phyloP scores from a whole-genome alignment of 2,329 filamentous ascomycete genomes.

The Xylaria sp. region DNA sequence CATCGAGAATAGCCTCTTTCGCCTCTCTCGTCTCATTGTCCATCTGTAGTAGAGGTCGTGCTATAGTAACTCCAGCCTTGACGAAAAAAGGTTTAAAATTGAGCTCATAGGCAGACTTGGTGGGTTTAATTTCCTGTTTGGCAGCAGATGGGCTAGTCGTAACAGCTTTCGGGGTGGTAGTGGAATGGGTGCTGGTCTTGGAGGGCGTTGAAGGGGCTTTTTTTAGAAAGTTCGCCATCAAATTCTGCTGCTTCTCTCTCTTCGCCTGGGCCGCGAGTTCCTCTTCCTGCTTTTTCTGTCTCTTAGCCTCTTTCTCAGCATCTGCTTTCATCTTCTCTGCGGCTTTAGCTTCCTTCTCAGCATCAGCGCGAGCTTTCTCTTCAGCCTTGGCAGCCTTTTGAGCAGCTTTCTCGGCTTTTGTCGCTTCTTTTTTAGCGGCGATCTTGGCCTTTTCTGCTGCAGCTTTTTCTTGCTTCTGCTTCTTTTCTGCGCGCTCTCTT shows the following conservation, averaged over 20 bases:
- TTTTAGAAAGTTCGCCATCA: conserved; percentile 45
- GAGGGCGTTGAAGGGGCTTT: conserved; percentile 44
- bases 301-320: conserved; percentile 55
- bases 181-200: conserved; percentile 38
- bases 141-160: conserved; percentile 39
- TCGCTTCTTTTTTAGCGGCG: conserved; percentile 37
- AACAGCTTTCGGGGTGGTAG: conserved; percentile 34
- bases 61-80: conserved; percentile 77
- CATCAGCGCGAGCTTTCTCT: conserved; percentile 56
- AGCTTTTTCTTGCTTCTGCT: conserved; percentile 61
- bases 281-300: conserved; percentile 56
- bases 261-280: conserved; percentile 55
- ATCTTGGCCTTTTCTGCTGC: conserved; percentile 49
- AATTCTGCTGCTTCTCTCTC: conserved; percentile 54
- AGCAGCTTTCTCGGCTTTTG: conserved; percentile 17
- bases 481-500: conserved; percentile 59
- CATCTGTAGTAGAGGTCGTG: conserved; percentile 67
- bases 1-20: conserved; percentile 65
- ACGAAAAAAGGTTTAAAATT: conserved; percentile 85
- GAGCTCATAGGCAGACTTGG: conserved; percentile 70
- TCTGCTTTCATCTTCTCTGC: conserved; percentile 57
- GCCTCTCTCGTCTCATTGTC: conserved; percentile 66
- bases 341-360: conserved; percentile 53
- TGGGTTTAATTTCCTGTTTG: conserved; percentile 44
- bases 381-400: conserved; percentile 36